Base-by-base conservation (phyloP, 2,329 filamentous ascomycete genomes). In the Lecanicillium sp. region DNA sequence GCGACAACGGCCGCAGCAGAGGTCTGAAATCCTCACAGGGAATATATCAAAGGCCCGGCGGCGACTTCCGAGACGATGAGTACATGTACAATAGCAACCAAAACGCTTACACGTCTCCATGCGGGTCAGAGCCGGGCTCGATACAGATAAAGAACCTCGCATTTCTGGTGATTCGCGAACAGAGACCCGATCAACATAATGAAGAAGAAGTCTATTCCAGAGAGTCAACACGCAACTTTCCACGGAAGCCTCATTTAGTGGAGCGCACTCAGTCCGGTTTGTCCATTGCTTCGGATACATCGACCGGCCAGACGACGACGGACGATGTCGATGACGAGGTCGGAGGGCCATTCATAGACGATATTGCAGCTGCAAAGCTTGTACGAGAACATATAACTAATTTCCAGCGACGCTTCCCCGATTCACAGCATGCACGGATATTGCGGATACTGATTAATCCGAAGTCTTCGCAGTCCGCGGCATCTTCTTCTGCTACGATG, bases 341-440 rank as follows among this genome's bases (percentile, higher is more conserved):
- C 36, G 28, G 32, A 5, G 40, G 40, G 22, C 36, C 29, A 15
- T 55, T 68, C 12, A 48, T 67, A 13, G 60, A 63, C 33, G 74
- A 78, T 46, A 53, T 58, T 4, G 56, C 62, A 17, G 74, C 74
- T 2, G 70, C 71, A 3, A 56, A 57, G 35, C 52, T 66, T n/a
- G 74, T 77, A 9, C 60, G 62, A 32, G 56, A 61, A 15, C 67
- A 76, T 44, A 58, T 77, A 35, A 56, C 60, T 29, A 60, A 53
- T 39, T 64, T 65, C 44, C 61, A 61, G 14, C 65, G 69, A 17
- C 62, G 67, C 32, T 61, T 58, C 40, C 62, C 64, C 11, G 61
- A 72, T 45, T 73, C 73, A 17, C 69, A 69, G 37, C 69, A 75
- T 40, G 72, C 71, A 44, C 69, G 75, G 29, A 78, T 79, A 40